Base-by-base conservation (phyloP, 2,329 filamentous ascomycete genomes). In the Metarhizium anisopliae region DNA sequence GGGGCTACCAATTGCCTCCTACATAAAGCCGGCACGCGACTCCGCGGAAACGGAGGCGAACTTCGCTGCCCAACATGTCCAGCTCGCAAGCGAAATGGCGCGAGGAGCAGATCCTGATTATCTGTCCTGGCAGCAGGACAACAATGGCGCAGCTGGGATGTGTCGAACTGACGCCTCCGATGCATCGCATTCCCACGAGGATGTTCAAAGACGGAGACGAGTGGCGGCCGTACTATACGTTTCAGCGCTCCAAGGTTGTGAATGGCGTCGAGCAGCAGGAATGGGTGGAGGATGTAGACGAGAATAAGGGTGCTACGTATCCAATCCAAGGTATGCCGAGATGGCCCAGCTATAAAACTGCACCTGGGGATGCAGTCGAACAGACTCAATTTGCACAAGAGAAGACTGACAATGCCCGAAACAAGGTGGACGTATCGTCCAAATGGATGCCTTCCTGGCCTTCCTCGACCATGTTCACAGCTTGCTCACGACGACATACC, bases 371-470 rank as follows among this genome's bases (percentile, higher is more conserved):
- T 35, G 32, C 32, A 35, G 32, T 7, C 7, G 32, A 40, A 11
- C 8, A 11, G 38, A 16, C 25, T 25, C 25, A 40, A 40, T 16
- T 50, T 6, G 47, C n/a, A 10, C 6, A 6, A 18, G 32, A 51
- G 30, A 40, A 51, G 16, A 25, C 18, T 32, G 52, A 45, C 29
- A 54, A 66, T 30, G 45, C 45, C 30, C 45, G 25, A 49, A 29
- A 49, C 14, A 72, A 77, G 84, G 86, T 61, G 94, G 94, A 56
- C 84, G 83, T 65, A 94, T 99, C 59, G 84, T 87, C 47, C 84
- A 97, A 68, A 96, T 95, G 90, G 81, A 86, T 0, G 93, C 90
- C 62, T 95, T 99, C 75, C 88, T 96, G 61, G 93, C 94, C 36
- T 86, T 97, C 65, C 82, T 99, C 66, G 89, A 92, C 55, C 90